Conservation (phyloP, 129 eudicot species). For the Flaveria trinervia region DNA sequence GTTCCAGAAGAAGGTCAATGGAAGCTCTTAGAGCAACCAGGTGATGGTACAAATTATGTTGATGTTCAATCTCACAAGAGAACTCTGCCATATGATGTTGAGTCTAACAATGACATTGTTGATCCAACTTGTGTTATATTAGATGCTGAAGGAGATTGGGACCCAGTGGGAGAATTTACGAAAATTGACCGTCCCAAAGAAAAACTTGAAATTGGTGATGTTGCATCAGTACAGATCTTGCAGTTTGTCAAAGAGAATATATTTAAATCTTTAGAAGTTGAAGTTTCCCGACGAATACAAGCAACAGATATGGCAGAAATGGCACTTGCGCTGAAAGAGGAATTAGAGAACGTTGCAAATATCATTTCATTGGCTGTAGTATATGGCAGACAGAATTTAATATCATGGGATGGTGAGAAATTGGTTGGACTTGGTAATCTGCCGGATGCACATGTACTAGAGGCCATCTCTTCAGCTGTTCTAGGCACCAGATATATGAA, state of each 20-base stretch:
- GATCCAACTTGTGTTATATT: slow-evolving; percentile 82
- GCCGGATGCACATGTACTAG: slow-evolving; percentile 51
- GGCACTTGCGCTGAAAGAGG: slow-evolving; percentile 52
- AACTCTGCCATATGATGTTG: slow-evolving; percentile 23
- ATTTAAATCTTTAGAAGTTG: slow-evolving; percentile 55
- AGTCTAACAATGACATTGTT: slow-evolving; percentile 39
- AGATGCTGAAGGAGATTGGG: slow-evolving; percentile 51
- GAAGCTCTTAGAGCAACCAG: slow-evolving; percentile 65
- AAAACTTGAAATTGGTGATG: slow-evolving; percentile 28
- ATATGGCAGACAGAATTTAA: slow-evolving; percentile 38
- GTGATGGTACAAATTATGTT: slow-evolving; percentile 26
- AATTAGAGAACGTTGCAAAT: slow-evolving; percentile 60
- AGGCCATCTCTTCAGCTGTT: slow-evolving; percentile 61
- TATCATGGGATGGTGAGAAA: slow-evolving; percentile 32
- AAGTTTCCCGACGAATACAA: slow-evolving; percentile 62
- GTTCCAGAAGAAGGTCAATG: slow-evolving; percentile 80
- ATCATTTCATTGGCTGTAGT: slow-evolving; percentile 56
- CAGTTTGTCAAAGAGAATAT: slow-evolving; percentile 46
- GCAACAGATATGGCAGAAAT: slow-evolving; percentile 52
- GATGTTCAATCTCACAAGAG: slow-evolving; percentile 19
- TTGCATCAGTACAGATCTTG: slow-evolving; percentile 29
- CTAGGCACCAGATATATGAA: slow-evolving; percentile 60
- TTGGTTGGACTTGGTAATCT: slow-evolving; percentile 41
- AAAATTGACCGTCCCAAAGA: slow-evolving; percentile 17
- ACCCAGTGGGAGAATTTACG: slow-evolving; percentile 40